phyloP scores from a whole-genome alignment of 202 grass and related monocot species.

The Eragrostis tef region DNA sequence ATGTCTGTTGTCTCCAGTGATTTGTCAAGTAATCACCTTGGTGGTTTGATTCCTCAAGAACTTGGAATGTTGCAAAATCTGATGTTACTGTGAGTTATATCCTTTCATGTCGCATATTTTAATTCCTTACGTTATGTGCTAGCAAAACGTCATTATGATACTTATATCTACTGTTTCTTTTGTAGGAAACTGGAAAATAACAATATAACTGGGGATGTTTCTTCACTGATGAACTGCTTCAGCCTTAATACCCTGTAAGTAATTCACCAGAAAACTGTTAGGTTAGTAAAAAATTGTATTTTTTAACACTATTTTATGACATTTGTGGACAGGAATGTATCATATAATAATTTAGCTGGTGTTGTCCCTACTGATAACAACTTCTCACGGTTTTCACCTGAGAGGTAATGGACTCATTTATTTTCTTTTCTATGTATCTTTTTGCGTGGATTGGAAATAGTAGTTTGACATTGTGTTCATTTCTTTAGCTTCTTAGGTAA shows the following conservation, averaged over 20 bases:
- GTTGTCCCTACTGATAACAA: constrained; percentile 77
- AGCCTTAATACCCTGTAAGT: constrained; percentile 84
- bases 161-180: neutral
- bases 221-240: constrained; percentile 80
- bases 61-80: constrained; percentile 85
- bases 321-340: constrained; percentile 74
- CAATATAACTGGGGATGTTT: constrained; percentile 85
- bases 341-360: constrained; percentile 86
- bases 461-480: constrained; percentile 5
- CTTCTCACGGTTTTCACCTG: constrained; percentile 83
- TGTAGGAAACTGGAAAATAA: constrained; percentile 85
- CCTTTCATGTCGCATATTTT: constrained; percentile 17
- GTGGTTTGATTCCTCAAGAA: constrained; percentile 78
- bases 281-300: neutral
- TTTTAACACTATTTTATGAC: constrained; percentile 12
- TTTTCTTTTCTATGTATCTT: constrained; percentile 16
- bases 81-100: constrained; percentile 70
- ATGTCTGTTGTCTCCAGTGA: constrained; percentile 62
- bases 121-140: neutral
- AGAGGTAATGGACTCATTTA: constrained; percentile 62
- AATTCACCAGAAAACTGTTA: neutral
- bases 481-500: constrained; percentile 84
- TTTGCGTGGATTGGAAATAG: constrained; percentile 16
- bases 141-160: neutral
- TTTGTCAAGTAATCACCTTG: constrained; percentile 76